Percentiles rank a stretch among this genome's conserved stretches.
Evolutionary conservation across 179 eudicot genomes (phyloP).

Genomic region (Sideroxylon spinosum): DNA sequence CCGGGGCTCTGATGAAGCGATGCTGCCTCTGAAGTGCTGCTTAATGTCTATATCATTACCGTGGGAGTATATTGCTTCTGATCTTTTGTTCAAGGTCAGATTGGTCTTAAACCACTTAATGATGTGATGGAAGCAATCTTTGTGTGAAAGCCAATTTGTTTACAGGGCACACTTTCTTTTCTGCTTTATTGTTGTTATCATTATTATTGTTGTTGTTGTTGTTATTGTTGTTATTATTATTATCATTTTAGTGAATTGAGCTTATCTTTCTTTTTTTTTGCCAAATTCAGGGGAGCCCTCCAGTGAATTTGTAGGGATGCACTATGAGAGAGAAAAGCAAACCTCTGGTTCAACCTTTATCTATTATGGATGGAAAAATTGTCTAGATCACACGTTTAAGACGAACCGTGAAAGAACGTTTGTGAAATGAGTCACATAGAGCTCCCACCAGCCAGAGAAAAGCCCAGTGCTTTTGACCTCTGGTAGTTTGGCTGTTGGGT

Average conservation of each 20-base stretch:
- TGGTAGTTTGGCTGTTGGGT: neutral
- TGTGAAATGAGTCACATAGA: neutral
- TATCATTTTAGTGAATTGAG: too few relatives aligned
- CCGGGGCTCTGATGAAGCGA: slow-evolving; percentile 55
- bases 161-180: too few relatives aligned
- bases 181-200: too few relatives aligned
- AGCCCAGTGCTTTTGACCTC: too few relatives aligned
- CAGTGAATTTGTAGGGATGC: slow-evolving; percentile 44
- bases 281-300: slow-evolving; percentile 47
- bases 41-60: slow-evolving; percentile 93
- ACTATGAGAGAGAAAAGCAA: neutral
- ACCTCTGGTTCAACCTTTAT: neutral
- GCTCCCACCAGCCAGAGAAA: neutral
- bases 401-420: neutral
- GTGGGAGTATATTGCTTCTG: slow-evolving; percentile 90
- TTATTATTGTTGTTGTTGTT: too few relatives aligned
- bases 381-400: neutral
- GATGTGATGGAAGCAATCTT: neutral
- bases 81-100: slow-evolving; percentile 85
- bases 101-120: neutral
- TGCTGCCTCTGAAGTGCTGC: slow-evolving; percentile 92
- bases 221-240: too few relatives aligned
- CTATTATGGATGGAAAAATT: neutral
- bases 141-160: neutral
- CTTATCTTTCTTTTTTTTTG: neutral